Percentiles rank a stretch among this genome's conserved stretches.
Conservation (phyloP, 192 early-diverging fungal genomes). For the Neocallimastix lanati region DNA sequence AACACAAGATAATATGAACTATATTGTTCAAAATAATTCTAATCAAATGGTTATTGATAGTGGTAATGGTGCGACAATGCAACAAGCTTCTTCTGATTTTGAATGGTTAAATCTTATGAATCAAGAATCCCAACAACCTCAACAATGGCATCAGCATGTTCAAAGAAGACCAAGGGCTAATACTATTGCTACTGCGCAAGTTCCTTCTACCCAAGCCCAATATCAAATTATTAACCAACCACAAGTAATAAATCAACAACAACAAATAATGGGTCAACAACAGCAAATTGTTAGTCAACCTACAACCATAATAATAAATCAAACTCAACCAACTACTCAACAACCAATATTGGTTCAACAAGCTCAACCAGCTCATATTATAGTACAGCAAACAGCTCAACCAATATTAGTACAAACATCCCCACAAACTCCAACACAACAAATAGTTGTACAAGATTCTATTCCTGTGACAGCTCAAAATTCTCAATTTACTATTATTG, state of each 20-base stretch:
- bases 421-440: background rate
- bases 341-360: too few relatives aligned
- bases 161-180: background rate
- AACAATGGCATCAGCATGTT: background rate
- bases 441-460: background rate
- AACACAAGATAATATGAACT: background rate
- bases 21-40: too few relatives aligned
- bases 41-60: background rate
- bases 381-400: background rate
- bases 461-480: background rate
- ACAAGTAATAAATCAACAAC: background rate
- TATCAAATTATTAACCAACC: background rate
- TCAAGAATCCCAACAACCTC: background rate
- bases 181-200: background rate
- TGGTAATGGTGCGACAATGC: background rate
- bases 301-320: background rate
- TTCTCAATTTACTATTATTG: background rate
- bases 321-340: background rate
- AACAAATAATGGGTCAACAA: background rate
- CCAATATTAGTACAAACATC: background rate
- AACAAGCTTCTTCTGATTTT: background rate
- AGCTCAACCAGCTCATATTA: background rate
- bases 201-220: background rate
- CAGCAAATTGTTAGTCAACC: background rate
- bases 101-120: background rate